Conservation (phyloP, 139 green algal species). For the Limnomonas spitsbergensis region DNA sequence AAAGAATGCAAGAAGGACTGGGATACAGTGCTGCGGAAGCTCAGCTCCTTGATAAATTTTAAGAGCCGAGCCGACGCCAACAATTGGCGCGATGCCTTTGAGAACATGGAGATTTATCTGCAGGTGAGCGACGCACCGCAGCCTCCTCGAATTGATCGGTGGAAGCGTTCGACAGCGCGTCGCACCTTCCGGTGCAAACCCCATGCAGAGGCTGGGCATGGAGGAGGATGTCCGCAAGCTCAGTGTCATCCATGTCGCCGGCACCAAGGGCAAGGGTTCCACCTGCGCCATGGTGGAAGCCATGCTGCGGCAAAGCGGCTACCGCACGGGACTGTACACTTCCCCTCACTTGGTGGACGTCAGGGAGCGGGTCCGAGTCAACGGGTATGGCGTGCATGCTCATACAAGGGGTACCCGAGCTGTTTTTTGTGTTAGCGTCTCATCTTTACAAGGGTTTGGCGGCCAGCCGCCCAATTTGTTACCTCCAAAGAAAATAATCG, state of each 20-base stretch:
- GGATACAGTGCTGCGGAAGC: conserved; percentile 42
- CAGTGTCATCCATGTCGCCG: conserved; percentile 82
- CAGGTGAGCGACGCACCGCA: conserved; percentile 44
- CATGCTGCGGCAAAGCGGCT: conserved; percentile 72
- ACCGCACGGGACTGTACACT: conserved; percentile 85
- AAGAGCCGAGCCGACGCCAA: conserved; percentile 51
- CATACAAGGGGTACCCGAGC: no score
- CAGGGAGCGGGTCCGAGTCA: conserved; percentile 79
- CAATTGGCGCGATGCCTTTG: conserved; percentile 66
- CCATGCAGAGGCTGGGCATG: conserved; percentile 69
- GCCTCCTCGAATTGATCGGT: background rate
- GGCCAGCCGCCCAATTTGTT: no score
- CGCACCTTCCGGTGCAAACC: no score
- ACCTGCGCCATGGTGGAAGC: conserved; percentile 84
- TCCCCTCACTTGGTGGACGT: conserved; percentile 86
- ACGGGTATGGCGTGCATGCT: conserved; percentile 51
- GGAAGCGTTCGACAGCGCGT: no score
- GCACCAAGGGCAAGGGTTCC: conserved; percentile 92
- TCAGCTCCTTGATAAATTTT: conserved; percentile 64
- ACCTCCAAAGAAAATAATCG: no score
- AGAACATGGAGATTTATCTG: conserved; percentile 72
- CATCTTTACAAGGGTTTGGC: no score
- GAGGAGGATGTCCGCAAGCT: conserved; percentile 55
- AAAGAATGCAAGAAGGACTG: background rate
- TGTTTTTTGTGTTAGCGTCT: no score